These are phyloP conservation scores for Malassezia restricta DNA, from an alignment of 1,284 basidiomycete species.

Conservation along the genomic window DNA sequence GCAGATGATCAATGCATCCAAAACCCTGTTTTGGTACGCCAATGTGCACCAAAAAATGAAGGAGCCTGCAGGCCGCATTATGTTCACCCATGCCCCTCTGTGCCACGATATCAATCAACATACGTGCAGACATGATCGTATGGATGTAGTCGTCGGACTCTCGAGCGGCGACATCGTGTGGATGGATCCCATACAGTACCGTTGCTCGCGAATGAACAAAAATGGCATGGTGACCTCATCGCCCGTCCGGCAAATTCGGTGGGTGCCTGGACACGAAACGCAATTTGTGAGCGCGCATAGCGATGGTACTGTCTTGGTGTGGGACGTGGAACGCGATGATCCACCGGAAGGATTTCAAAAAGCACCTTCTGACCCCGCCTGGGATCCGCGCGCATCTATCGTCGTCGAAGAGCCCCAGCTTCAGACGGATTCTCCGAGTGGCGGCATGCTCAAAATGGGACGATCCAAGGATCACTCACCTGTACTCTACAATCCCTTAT, in stretches of 20 bases:
- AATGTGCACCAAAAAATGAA: constrained; percentile 23
- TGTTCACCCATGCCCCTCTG: constrained; percentile 61
- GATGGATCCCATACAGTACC: constrained; percentile 65
- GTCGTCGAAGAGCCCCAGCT: background rate
- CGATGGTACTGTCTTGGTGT: constrained; percentile 74
- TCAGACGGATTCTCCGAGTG: background rate
- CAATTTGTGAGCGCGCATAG: constrained; percentile 82
- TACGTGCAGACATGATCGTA: constrained; percentile 62
- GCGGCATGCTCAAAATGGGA: background rate
- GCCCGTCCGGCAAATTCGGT: constrained; percentile 69
- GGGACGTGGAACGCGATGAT: constrained; percentile 79
- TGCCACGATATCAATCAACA: constrained; percentile 72
- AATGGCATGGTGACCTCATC: constrained; percentile 68
- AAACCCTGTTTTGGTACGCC: constrained; percentile 31
- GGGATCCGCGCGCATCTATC: background rate
- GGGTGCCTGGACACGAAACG: constrained; percentile 62
- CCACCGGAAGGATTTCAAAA: constrained; percentile 46
- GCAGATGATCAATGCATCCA: constrained; percentile 27
- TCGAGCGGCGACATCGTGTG: constrained; percentile 71
- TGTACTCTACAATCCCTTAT: constrained; percentile 26
- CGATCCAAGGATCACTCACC: background rate
- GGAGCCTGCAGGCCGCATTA: constrained; percentile 63
- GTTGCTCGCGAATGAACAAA: constrained; percentile 83
- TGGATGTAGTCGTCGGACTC: constrained; percentile 88
- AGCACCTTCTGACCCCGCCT: background rate